Base-by-base conservation (phyloP, 768 basidiomycete genomes). In the Calocera cornea region DNA sequence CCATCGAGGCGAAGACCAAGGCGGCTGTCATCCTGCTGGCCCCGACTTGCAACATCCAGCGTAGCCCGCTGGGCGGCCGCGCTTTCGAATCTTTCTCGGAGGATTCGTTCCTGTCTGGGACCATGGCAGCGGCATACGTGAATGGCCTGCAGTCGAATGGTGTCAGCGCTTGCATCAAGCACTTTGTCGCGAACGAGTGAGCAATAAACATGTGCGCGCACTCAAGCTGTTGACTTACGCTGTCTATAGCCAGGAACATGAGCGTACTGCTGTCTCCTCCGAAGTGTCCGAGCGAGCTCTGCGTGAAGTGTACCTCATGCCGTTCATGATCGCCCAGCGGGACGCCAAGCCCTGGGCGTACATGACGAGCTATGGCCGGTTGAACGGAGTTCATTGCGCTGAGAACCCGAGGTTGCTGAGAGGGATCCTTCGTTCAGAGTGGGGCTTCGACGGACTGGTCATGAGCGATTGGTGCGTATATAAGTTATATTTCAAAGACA, bases 31-130 rank as follows among this genome's bases (percentile, higher is more conserved):
- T 87, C 38, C 77, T 89, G 16, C 80, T 89, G 33, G 87, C 86
- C 1, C 88, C 87, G 10, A 90, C 88, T 0, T 87, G 87, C 77
- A 90, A 89, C 73, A 89, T 88, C 41, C 87, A 86, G 73, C 81
- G 88, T 40, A 24, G 66, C 22, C 76, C 75, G 12, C 70, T 77
- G 22, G 74, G 76, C 29, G 75, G 75, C 36, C 66, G 75, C 65
- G 76, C 73, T 0, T 90, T 89, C 72, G 88, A 89, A 74, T 86
- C 85, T 1, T 88, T 87, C 75, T 86, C 85, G 1, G 87, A 88
- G 72, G 87, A 88, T 74, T 86, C 87, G 33, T 80, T 60, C 54
- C 29, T 60, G 31, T 60, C 54, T 2, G 54, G 76, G 8, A 82
- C 77, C 12, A 76, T 88, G 74, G 81, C 86, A 1, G 83, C 85